Conservation (phyloP, 306 rosid species). For the Medicago arabica region DNA sequence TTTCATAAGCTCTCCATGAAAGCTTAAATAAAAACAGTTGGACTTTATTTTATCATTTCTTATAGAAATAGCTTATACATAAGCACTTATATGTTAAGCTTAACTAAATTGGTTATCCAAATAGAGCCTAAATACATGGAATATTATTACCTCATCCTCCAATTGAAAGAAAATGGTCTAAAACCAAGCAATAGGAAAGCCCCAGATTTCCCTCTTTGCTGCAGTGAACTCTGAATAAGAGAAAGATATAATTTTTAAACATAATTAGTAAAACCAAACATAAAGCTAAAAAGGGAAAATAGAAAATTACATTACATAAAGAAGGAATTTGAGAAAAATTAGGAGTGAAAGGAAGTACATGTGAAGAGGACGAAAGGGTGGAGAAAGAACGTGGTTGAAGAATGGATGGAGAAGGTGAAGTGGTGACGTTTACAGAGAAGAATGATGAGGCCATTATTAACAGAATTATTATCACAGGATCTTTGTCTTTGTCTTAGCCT, state of each 20-base stretch:
- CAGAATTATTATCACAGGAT: slow-evolving; percentile 20
- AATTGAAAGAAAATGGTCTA: slow-evolving; percentile 46
- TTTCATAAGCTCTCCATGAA: neutral
- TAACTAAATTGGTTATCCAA: neutral
- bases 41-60: neutral
- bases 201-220: slow-evolving; percentile 41
- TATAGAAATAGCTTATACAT: neutral
- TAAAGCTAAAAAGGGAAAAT: neutral
- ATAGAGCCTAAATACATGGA: neutral
- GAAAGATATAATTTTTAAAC: slow-evolving; percentile 30
- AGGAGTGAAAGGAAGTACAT: slow-evolving; percentile 19
- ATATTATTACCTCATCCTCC: slow-evolving; percentile 50
- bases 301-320: neutral
- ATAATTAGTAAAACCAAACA: neutral
- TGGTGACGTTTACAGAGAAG: slow-evolving; percentile 34
- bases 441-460: slow-evolving; percentile 48
- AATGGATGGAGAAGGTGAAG: slow-evolving; percentile 45
- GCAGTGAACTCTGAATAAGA: slow-evolving; percentile 34
- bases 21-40: neutral
- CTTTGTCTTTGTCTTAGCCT: neutral
- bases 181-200: slow-evolving; percentile 40
- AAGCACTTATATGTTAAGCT: neutral
- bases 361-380: slow-evolving; percentile 38
- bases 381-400: slow-evolving; percentile 42
- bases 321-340: neutral